These are phyloP conservation scores for Eutrema yunnanense DNA, from an alignment of 345 rosid species.

Conservation along the genomic window DNA sequence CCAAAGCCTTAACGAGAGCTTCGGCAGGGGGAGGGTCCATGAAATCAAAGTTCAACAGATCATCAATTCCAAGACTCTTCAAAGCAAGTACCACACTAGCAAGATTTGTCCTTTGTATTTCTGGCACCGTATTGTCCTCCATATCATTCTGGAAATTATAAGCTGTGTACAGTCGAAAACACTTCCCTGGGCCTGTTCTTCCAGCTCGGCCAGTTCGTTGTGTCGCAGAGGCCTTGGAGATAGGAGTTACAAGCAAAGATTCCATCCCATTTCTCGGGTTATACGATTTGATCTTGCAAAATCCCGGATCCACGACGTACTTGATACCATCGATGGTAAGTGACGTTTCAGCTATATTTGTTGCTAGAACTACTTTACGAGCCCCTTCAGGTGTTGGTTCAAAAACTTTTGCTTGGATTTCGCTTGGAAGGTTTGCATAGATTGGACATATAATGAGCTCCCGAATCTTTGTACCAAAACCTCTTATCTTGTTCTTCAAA, in stretches of 20 bases:
- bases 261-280: conserved; percentile 94
- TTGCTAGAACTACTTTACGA: conserved; percentile 78
- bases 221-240: conserved; percentile 82
- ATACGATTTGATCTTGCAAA: conserved; percentile 77
- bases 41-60: conserved; percentile 73
- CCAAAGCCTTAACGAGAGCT: conserved; percentile 71
- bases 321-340: conserved; percentile 76
- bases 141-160: conserved; percentile 63
- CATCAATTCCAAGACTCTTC: conserved; percentile 87
- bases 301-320: conserved; percentile 84
- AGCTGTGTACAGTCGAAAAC: conserved; percentile 68
- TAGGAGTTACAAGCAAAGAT: conserved; percentile 66
- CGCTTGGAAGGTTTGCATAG: conserved; percentile 82
- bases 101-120: conserved; percentile 80
- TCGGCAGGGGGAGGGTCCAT: conserved; percentile 92
- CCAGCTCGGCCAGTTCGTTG: conserved; percentile 87
- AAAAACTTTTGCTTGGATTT: conserved; percentile 81
- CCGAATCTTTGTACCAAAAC: conserved; percentile 74
- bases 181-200: conserved; percentile 81
- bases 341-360: conserved; percentile 90
- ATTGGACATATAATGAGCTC: conserved; percentile 84
- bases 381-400: conserved; percentile 88
- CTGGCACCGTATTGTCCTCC: conserved; percentile 75
- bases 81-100: conserved; percentile 80
- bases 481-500: conserved; percentile 66